Evolutionary conservation across 1,284 basidiomycete genomes (phyloP), one percentile per base, ranked within the genome.

Genomic region (Sutorius eximius): DNA sequence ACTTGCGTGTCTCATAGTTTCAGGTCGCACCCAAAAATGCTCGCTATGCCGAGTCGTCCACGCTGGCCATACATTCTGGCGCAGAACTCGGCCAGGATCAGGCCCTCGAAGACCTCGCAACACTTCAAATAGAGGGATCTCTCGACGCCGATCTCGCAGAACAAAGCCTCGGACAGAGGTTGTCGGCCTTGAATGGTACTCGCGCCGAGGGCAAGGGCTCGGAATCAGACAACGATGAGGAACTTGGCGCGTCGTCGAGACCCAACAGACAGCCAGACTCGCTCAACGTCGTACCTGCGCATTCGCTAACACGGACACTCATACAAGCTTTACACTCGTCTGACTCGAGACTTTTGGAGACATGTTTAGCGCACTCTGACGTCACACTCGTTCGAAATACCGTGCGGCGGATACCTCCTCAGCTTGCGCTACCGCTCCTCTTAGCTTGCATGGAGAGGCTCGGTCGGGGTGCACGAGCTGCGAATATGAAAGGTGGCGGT

Each of bases 241-340:
- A 66, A 30, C 60, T 58, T 20, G 56, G 59, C 45, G 45, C 58
- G 60, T 55, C 61, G 61, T 49, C 69, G 53, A 59, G 34, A 40
- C 42, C 68, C 63, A 65, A 74, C 66, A 68, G 67, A 66, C 61
- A 63, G 57, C 71, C 72, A 52, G 67, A 67, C 34, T 71, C 76
- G 27, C 57, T 69, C 15, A 53, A 67, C 42, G 75, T 84, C 20
- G 82, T 91, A 38, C 92, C 92, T 43, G 87, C 93, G 1, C 87
- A 89, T 57, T 97, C 96, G 1, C 82, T 99, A 51, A 93, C 96
- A 24, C 89, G 95, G 50, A 95, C 96, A 15, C 82, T 99, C 46
- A 93, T 96, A 48, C 97, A 99, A 74, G 96, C 97, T 0, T 77
- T 99, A 45, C 96, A 99, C 71, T 98, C 96, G 3, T 90, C 91